Base-by-base conservation (phyloP, 202 grass and related monocot species). In the Panicum virgatum region DNA sequence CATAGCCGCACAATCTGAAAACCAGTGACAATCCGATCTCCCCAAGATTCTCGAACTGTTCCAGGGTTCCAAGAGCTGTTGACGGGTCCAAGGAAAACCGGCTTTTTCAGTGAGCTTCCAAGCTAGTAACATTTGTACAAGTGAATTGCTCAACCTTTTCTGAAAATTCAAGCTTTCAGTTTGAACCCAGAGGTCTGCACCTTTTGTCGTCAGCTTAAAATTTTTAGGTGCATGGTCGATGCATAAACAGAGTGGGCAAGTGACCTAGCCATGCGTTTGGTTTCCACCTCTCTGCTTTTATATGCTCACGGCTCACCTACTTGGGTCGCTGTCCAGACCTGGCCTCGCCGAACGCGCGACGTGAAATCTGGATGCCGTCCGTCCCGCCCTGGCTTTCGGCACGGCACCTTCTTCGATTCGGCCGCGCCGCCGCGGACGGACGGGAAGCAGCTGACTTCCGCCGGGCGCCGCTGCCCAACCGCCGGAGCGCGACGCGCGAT, bases 361-460 rank as follows among this genome's bases (percentile, higher is more conserved):
- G 54, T 75, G 72, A 58, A 42, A 39, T 40, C 48, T 13, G 14
- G 47, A 68, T 42, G 77, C 77, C n/a, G n/a, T n/a, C n/a, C n/a
- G n/a, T n/a, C n/a, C 14, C 9, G 6, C 12, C 14, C 6, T 3
- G 52, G 9, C 77, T 67, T 79, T 79, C 32, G 77, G 76, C 62
- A 48, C 60, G 37, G 20, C 12, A n/a, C 43, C 47, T 65, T 37
- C 47, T 78, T 50, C 26, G 12, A 80, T 80, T 57, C 50, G 36
- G 15, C 62, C 10, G 12, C 12, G 14, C 51, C 20, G 48, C 63
- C 47, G 63, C 47, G 50, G 66, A 80, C 48, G 72, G 12, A 36
- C 23, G 22, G 5, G 10, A 22, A 57, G 77, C 63, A 27, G 64
- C 50, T 80, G 78, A 80, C 64, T 80, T 69, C 63, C 16, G 25